Evolutionary conservation across 352 stramenopile genomes (phyloP).

Genomic region (Phytophthora chlamydospora): DNA sequence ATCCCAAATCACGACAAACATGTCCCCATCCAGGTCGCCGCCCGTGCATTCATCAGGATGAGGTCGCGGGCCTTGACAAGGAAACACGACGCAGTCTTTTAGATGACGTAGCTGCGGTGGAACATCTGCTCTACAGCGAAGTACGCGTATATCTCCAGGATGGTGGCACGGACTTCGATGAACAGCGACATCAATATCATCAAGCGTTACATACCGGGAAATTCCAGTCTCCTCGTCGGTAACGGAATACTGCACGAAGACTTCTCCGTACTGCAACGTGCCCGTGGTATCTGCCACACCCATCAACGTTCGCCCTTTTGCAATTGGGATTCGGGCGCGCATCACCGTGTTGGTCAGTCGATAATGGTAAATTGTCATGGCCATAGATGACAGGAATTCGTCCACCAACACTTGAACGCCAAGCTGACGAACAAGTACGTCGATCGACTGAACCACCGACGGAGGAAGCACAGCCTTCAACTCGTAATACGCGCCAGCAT

Average conservation of each 20-base stretch:
- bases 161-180: conserved; percentile 84
- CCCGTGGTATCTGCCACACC: conserved; percentile 83
- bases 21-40: conserved; percentile 81
- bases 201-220: conserved; percentile 34
- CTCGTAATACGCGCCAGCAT: conserved; percentile 50
- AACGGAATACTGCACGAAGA: conserved; percentile 82
- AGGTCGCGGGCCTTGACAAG: conserved; percentile 62
- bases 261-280: conserved; percentile 67
- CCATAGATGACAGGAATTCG: conserved; percentile 57
- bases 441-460: conserved; percentile 40
- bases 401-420: conserved; percentile 50
- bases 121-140: conserved; percentile 59
- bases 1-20: conserved; percentile 88
- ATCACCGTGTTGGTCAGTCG: conserved; percentile 72
- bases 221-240: conserved; percentile 33
- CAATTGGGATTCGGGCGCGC: conserved; percentile 75
- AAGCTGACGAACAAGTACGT: conserved; percentile 45
- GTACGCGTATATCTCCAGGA: conserved; percentile 73
- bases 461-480: conserved; percentile 53
- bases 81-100: conserved; percentile 81
- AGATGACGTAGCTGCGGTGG: conserved; percentile 51
- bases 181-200: conserved; percentile 60
- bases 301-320: conserved; percentile 72
- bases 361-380: conserved; percentile 71
- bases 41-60: conserved; percentile 84